Evolutionary conservation across 495 filamentous ascomycete genomes (phyloP), one percentile per base, ranked within the genome.

Genomic region (Aspergillus wentii): DNA sequence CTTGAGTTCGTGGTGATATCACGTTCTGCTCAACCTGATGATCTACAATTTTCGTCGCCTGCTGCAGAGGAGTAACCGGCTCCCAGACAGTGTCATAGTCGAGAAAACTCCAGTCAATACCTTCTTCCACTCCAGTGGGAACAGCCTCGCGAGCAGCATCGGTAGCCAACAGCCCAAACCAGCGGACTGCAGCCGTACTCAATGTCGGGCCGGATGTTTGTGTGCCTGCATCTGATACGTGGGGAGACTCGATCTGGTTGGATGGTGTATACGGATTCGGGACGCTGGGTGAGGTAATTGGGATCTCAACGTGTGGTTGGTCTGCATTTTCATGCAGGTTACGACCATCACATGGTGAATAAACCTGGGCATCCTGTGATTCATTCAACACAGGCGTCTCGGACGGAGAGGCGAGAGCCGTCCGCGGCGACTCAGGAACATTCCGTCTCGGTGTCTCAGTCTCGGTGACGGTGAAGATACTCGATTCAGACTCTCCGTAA

Each of bases 31-130:
- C 17, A 11, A 5, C 15, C 10, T 36, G 36, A 37, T 40, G 30
- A 23, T 53, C 50, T 14, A 53, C 16, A 0, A 53, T 38, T 21
- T 48, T 42, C 2, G 50, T 53, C 3, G 50, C 50, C 14, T 23
- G 31, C 26, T 53, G 45, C 2, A 53, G 34, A 8, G 50, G 41
- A n/a, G 27, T 46, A 11, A 11, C 11, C 6, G 36, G 28, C 11
- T 45, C 17, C 3, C 2, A 13, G 4, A 27, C 25, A 21, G 10
- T 19, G 4, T 26, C 33, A 3, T 38, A 27, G 17, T 30, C 43
- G 9, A 49, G n/a, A n/a, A 41, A 17, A 23, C 14, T 33, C 18
- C 44, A 19, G 9, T 36, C 41, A 15, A 20, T 30, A 20, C 21
- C 34, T 2, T 18, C 30, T 22, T n/a, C 30, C 1, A 25, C 36